Conservation (phyloP, 73 alveolate species). For the Paramecium sonneborni region DNA sequence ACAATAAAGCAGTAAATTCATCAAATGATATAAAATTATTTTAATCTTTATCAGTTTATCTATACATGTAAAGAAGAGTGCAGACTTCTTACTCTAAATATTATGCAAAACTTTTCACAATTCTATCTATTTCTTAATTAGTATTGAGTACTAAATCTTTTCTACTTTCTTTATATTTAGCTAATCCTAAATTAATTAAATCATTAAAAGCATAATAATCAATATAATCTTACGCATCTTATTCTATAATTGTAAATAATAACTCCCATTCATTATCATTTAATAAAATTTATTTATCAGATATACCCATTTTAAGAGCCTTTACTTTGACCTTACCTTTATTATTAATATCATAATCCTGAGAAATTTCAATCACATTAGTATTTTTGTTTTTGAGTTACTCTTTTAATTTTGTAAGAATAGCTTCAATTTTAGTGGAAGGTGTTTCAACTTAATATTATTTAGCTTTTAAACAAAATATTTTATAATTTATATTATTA, state of each 20-base stretch:
- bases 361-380: not conserved
- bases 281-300: not conserved
- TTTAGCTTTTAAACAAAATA: not conserved
- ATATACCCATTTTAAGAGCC: not conserved
- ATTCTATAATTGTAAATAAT: not conserved
- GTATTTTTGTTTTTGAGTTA: not conserved
- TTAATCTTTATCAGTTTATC: not conserved
- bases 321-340: not conserved
- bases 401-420: not conserved
- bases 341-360: not conserved
- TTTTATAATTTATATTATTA: not conserved
- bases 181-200: not conserved
- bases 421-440: constrained; percentile 9
- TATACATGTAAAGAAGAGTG: not conserved
- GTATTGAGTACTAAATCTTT: not conserved
- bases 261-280: constrained; percentile 30
- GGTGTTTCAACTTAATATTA: constrained; percentile 22
- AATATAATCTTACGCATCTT: not conserved
- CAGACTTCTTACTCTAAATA: not conserved
- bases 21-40: not conserved
- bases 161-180: not conserved
- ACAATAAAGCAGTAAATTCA: not conserved
- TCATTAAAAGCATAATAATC: not conserved
- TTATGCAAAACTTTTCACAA: not conserved
- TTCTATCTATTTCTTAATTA: constrained; percentile 37